Conservation (phyloP, 139 green algal species). For the Nannochloris sp. region DNA sequence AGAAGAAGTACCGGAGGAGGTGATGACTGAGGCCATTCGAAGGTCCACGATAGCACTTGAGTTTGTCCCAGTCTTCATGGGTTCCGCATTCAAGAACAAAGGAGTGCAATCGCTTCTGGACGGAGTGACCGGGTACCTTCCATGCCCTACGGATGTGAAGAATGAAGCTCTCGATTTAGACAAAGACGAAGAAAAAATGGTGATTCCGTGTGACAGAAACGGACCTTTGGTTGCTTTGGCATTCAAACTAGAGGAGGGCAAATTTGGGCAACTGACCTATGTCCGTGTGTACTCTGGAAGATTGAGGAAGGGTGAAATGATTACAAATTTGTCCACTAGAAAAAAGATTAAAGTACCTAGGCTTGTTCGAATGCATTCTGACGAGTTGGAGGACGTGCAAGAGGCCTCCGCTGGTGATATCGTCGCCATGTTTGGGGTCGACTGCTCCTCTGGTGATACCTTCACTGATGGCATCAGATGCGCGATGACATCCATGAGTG, state of each 20-base stretch:
- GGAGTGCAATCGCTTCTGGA: slow-evolving; percentile 74
- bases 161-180: slow-evolving; percentile 70
- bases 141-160: slow-evolving; percentile 53
- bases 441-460: slow-evolving; percentile 94
- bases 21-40: slow-evolving; percentile 65
- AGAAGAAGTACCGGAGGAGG: slow-evolving; percentile 50
- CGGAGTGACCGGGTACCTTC: slow-evolving; percentile 87
- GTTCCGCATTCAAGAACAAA: slow-evolving; percentile 59
- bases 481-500: slow-evolving; percentile 85
- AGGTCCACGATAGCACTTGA: slow-evolving; percentile 45
- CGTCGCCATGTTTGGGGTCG: slow-evolving; percentile 95
- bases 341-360: slow-evolving; percentile 77
- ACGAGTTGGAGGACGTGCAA: slow-evolving; percentile 86
- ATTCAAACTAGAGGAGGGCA: slow-evolving; percentile 98
- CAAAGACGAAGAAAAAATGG: slow-evolving; percentile 48
- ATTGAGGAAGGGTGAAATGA: slow-evolving; percentile 70
- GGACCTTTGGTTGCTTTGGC: slow-evolving; percentile 69
- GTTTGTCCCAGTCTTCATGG: slow-evolving; percentile 95
- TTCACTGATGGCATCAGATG: slow-evolving; percentile 74
- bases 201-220: slow-evolving; percentile 36
- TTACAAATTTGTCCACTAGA: slow-evolving; percentile 64
- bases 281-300: slow-evolving; percentile 87
- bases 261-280: slow-evolving; percentile 97
- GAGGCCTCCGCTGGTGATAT: slow-evolving; percentile 84
- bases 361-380: slow-evolving; percentile 83